Evolutionary conservation across 257 asterid species (phyloP).

Genomic region (Salvia hispanica): DNA sequence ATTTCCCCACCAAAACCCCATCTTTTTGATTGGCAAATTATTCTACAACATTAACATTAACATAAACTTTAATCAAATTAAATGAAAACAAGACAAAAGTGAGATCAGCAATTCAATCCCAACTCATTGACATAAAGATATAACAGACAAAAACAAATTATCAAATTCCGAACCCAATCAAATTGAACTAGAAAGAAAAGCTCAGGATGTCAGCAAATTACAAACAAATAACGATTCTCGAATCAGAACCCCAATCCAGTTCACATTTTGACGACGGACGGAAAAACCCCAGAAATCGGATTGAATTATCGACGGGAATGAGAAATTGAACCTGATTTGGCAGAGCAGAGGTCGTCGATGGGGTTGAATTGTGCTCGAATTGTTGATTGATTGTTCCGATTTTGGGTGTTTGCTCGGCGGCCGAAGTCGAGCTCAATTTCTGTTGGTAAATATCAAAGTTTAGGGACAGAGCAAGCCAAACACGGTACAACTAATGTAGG

Average conservation of each 20-base stretch:
- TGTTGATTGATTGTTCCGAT: slow-evolving; percentile 23
- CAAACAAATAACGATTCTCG: slow-evolving; percentile 9
- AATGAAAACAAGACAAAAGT: background rate
- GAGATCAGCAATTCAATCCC: slow-evolving; percentile 32
- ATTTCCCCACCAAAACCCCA: slow-evolving; percentile 30
- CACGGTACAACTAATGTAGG: slow-evolving; percentile 35
- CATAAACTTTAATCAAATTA: slow-evolving; percentile 3
- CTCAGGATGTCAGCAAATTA: slow-evolving; percentile 2
- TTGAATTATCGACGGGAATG: slow-evolving; percentile 31
- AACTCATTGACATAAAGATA: slow-evolving; percentile 9
- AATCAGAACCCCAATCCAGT: slow-evolving; percentile 41
- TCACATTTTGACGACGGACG: slow-evolving; percentile 30
- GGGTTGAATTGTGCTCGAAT: slow-evolving; percentile 14
- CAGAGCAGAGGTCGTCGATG: slow-evolving; percentile 35
- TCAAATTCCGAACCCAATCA: slow-evolving; percentile 23
- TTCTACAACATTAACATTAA: background rate
- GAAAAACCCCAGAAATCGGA: slow-evolving; percentile 27
- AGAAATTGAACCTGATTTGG: slow-evolving; percentile 51
- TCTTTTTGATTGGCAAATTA: slow-evolving; percentile 17
- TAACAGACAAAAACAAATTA: background rate
- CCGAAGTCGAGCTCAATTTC: slow-evolving; percentile 26
- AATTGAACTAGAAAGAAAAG: slow-evolving; percentile 29
- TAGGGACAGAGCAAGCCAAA: slow-evolving; percentile 36
- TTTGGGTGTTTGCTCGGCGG: slow-evolving; percentile 38
- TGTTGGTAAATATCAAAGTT: slow-evolving; percentile 28